Evolutionary conservation across 805 yeast species (phyloP), one percentile per base, ranked within the genome.

Genomic region (Hanseniaspora valbyensis): DNA sequence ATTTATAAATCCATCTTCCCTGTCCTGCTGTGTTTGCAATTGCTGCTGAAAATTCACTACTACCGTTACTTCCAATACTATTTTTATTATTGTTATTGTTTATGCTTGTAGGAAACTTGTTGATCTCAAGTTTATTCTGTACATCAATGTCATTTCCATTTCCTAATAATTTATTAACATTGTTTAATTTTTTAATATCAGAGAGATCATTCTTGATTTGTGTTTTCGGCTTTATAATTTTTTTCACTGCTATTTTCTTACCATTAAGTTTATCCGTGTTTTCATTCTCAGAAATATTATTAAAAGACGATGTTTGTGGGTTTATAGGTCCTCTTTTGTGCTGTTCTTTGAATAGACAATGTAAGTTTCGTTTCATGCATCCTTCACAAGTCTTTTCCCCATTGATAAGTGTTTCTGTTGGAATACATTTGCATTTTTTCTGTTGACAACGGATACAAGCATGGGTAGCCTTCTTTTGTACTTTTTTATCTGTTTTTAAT

Each of bases 341-440:
- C 18, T 48, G 51, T 21, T 48, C 28, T 28, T 39, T 40, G 18
- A 32, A 48, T 26, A 24, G 36, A 21, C 51, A 48, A 21, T 7
- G 22, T 12, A 30, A 5, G 16, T 48, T 33, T 5, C 16, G 10
- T 24, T 48, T 36, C n/a, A 16, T 16, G 19, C 51, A 48, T 7
- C n/a, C 18, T 21, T 48, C 32, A 19, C 51, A 48, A 13, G 29
- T 8, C 2, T 34, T 19, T 22, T 33, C 24, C 8, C 33, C 50
- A 22, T 25, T 1, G 9, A 16, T 19, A 18, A 19, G 16, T n/a
- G 25, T 32, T 6, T 4, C 22, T 12, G 32, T 22, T 7, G 34
- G 40, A 3, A 48, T 19, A n/a, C 51, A 48, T 24, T 48, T 48
- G 29, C 51, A 48, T 19, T 40, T 48, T 32, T 48, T 48, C 18